Percentiles rank a stretch among this genome's conserved stretches.
Conservation (phyloP, 208 protist genomes). For the Willaertia magna region DNA sequence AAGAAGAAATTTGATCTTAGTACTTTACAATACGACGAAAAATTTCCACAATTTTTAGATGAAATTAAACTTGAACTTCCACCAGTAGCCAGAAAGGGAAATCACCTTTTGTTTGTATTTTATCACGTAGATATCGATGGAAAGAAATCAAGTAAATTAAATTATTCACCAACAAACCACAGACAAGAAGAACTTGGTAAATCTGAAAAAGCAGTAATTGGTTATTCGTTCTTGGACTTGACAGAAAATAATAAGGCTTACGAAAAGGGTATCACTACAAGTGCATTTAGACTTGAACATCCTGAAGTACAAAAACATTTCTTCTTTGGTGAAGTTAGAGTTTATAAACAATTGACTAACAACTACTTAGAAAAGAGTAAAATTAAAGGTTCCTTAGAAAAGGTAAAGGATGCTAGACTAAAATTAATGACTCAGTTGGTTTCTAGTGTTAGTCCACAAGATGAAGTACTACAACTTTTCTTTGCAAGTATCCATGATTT, state of each 20-base stretch:
- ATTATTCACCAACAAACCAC: neutral
- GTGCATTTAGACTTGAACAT: neutral
- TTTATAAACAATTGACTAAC: neutral
- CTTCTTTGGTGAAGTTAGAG: neutral
- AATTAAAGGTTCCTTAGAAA: neutral
- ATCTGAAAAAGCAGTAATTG: neutral
- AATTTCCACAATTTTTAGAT: conserved; percentile 3
- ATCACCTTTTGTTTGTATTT: conserved; percentile 12
- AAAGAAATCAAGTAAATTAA: neutral
- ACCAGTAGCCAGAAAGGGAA: neutral
- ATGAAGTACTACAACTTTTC: neutral
- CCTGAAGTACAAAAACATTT: neutral
- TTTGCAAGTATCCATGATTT: neutral
- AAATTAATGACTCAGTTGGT: neutral
- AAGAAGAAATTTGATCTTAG: neutral
- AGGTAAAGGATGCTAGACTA: neutral
- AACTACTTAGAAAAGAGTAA: neutral
- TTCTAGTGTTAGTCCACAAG: neutral
- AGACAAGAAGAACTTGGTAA: neutral
- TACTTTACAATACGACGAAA: neutral
- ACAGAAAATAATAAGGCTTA: neutral
- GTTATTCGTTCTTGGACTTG: neutral
- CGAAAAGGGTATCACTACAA: neutral
- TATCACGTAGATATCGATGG: neutral
- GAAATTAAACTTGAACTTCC: conserved; percentile 6